Conservation (phyloP, 2,329 filamentous ascomycete species). For the Malbranchea cinnamomea region DNA sequence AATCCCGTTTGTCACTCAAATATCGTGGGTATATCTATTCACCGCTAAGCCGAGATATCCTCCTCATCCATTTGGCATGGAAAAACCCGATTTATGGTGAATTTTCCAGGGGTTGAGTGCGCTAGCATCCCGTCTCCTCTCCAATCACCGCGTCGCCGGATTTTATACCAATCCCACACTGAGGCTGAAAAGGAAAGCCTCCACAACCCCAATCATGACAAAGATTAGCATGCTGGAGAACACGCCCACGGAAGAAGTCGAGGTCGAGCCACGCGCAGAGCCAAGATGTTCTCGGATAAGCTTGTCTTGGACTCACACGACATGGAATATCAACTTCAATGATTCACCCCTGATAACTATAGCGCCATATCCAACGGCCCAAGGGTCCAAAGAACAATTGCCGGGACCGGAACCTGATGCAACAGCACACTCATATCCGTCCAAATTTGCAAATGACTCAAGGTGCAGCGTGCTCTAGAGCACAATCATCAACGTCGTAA, state of each 20-base stretch:
- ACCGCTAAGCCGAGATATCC: too few species aligned
- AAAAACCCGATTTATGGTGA: constrained; percentile 1
- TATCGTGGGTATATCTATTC: too few species aligned
- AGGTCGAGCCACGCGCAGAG: constrained; percentile 5
- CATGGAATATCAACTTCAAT: constrained; percentile 60
- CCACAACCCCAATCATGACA: constrained; percentile 20
- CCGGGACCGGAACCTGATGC: constrained; percentile 41
- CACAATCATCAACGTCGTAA: constrained; percentile 76
- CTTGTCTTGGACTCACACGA: constrained; percentile 51
- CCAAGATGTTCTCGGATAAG: constrained; percentile 2
- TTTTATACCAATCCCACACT: constrained; percentile 22
- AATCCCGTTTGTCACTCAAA: too few species aligned
- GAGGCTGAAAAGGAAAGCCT: constrained; percentile 21
- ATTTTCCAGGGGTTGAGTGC: constrained; percentile 5
- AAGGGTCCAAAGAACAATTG: constrained; percentile 28
- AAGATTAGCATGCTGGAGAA: constrained; percentile 14
- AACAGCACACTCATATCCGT: constrained; percentile 81
- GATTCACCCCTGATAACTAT: constrained; percentile 79
- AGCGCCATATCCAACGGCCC: constrained; percentile 34
- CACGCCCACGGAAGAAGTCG: constrained; percentile 17
- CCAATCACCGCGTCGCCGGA: constrained; percentile 16
- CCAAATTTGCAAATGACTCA: constrained; percentile 78
- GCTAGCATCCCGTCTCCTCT: constrained; percentile 34
- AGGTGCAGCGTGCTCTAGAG: constrained; percentile 77
- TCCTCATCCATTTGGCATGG: too few species aligned